Percentiles rank a stretch among this genome's conserved stretches.
Conservation (phyloP, 148 eudicot genomes). For the Vaccinium macrocarpon region DNA sequence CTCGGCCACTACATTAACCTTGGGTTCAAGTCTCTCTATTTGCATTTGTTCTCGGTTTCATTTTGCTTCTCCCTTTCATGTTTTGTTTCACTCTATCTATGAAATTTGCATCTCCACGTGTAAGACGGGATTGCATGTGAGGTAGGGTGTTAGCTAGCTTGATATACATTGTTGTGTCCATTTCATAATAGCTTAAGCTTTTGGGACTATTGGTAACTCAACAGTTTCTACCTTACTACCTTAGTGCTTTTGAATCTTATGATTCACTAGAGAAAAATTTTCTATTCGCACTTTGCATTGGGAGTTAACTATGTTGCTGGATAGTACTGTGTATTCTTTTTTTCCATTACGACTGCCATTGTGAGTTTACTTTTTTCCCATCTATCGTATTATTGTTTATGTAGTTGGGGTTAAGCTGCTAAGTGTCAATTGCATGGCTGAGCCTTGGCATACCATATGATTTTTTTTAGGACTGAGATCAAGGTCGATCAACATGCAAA, state of each 20-base stretch:
- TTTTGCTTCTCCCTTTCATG: too few relatives aligned
- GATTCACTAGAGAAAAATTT: not conserved
- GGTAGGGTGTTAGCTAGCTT: too few relatives aligned
- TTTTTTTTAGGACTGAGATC: not conserved
- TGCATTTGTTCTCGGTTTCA: too few relatives aligned
- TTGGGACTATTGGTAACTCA: too few relatives aligned
- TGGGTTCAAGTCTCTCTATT: too few relatives aligned
- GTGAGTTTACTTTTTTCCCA: not conserved
- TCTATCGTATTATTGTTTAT: not conserved
- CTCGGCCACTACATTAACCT: too few relatives aligned
- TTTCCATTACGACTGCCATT: not conserved
- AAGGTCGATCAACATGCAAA: not conserved
- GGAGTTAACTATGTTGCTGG: not conserved
- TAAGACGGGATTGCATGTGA: too few relatives aligned
- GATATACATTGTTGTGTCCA: too few relatives aligned
- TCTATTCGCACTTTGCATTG: not conserved
- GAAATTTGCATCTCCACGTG: too few relatives aligned
- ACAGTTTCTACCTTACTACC: not conserved
- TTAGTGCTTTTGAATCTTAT: not conserved
- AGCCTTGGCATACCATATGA: not conserved
- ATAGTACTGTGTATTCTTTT: not conserved
- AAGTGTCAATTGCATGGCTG: not conserved
- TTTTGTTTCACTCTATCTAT: not conserved
- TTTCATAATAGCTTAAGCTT: too few relatives aligned
- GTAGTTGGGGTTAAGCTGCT: not conserved